phyloP scores from a whole-genome alignment of 1,284 basidiomycete genomes.

The Chalciporus sp. region DNA sequence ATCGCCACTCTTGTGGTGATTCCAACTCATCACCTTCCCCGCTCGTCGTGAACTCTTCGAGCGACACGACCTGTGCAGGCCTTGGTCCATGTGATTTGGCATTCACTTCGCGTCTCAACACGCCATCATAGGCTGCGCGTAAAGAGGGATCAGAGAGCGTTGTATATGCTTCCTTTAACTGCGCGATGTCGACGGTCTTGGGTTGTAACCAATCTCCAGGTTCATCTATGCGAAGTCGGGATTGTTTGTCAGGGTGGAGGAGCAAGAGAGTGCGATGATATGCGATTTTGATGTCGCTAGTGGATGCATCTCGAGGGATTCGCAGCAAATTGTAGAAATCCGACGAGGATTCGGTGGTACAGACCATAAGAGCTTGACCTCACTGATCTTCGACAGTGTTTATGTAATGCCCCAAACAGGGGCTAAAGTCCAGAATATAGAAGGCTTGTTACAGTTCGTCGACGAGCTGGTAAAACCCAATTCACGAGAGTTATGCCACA shows the following conservation, averaged over 20 bases:
- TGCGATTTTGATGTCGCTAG: conserved; percentile 61
- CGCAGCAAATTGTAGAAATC: conserved; percentile 54
- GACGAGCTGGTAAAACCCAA: too few relatives aligned
- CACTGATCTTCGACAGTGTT: too few relatives aligned
- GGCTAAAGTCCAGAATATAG: background rate
- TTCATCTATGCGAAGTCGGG: conserved; percentile 11
- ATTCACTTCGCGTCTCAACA: conserved; percentile 7
- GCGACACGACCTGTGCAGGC: conserved; percentile 74
- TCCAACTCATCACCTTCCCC: conserved; percentile 3
- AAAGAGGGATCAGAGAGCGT: conserved; percentile 44
- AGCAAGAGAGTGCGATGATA: conserved; percentile 68
- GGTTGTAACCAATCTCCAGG: conserved; percentile 3
- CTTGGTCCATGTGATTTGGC: conserved; percentile 43
- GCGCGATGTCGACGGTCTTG: conserved; percentile 46
- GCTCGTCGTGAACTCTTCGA: conserved; percentile 64
- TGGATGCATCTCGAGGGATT: conserved; percentile 43
- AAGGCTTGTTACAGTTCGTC: background rate
- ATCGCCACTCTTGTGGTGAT: conserved; percentile 44
- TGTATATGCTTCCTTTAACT: conserved; percentile 63
- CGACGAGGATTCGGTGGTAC: conserved; percentile 9
- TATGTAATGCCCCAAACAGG: background rate
- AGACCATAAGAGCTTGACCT: background rate
- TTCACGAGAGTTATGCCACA: background rate
- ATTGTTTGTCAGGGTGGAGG: conserved; percentile 69
- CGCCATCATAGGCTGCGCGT: conserved; percentile 53